These are phyloP conservation scores for Loxodes magnus DNA, from an alignment of 73 alveolate species.

Conservation along the genomic window DNA sequence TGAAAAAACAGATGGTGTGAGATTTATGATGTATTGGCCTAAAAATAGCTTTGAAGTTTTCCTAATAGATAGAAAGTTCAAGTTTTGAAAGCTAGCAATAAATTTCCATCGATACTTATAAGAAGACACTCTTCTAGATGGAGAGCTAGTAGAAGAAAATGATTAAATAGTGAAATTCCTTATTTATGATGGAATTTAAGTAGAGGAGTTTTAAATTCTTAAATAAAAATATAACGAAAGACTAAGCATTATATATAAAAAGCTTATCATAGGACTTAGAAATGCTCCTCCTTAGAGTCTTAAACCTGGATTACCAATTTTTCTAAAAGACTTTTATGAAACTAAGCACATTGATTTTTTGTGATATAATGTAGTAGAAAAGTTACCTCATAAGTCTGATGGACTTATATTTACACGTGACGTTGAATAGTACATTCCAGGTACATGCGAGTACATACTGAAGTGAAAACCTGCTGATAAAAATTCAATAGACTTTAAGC, in stretches of 20 bases:
- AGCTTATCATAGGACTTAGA: neutral
- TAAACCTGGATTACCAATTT: slow-evolving; percentile 1
- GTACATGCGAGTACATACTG: neutral
- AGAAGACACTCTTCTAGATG: slow-evolving; percentile 11
- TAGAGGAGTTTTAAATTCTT: neutral
- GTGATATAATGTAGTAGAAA: neutral
- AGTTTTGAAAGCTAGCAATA: neutral
- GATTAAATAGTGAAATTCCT: neutral
- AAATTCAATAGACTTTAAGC: slow-evolving; percentile 8
- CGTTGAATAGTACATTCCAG: slow-evolving; percentile 5
- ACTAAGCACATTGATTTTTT: slow-evolving; percentile 5
- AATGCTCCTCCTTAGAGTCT: no score
- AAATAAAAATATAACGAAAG: slow-evolving; percentile 7
- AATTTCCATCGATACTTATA: neutral
- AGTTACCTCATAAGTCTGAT: slow-evolving; percentile 8
- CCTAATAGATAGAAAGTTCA: neutral
- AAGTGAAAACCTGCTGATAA: slow-evolving; percentile 7
- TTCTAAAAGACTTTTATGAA: slow-evolving; percentile 2
- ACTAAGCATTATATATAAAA: neutral
- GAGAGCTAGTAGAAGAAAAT: neutral
- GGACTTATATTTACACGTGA: slow-evolving; percentile 11
- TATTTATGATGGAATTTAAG: neutral
- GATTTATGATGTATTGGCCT: slow-evolving; percentile 3
- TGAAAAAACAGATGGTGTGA: slow-evolving; percentile 14
- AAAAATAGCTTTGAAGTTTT: neutral